A percentile compares a stretch with the other conserved stretches of the same genome.
These are phyloP conservation scores for Pelargonium nanum DNA, from an alignment of 345 rosid genomes.

Conservation along the genomic window DNA sequence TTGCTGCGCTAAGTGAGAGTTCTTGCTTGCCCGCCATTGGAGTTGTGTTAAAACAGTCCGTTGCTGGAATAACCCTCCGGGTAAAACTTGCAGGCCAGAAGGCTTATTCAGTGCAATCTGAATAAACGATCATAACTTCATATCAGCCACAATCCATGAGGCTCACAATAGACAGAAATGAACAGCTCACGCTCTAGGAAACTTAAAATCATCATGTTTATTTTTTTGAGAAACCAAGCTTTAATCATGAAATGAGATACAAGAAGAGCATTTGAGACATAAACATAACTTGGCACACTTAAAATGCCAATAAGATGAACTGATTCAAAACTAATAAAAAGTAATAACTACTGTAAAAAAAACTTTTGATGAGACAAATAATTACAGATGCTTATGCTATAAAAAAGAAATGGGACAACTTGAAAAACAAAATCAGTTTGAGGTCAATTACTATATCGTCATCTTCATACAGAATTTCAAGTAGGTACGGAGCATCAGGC, in stretches of 20 bases:
- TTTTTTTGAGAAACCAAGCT: no score
- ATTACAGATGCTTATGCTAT: background rate
- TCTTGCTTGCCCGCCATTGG: conserved; percentile 42
- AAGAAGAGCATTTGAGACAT: background rate
- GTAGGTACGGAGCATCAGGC: conserved; percentile 50
- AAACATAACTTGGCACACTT: background rate
- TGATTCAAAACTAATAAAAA: background rate
- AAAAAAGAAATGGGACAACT: background rate
- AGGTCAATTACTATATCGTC: conserved; percentile 44
- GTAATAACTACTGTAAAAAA: background rate
- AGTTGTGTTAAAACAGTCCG: conserved; percentile 72
- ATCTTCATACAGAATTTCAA: conserved; percentile 62
- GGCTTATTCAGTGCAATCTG: conserved; percentile 90
- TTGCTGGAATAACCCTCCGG: conserved; percentile 93
- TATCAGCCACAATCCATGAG: conserved; percentile 1
- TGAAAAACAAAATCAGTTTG: background rate
- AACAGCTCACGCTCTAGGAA: background rate
- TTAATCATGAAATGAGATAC: no score
- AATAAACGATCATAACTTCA: conserved; percentile 12
- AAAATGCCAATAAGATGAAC: background rate
- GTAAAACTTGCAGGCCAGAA: conserved; percentile 83
- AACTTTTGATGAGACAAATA: background rate
- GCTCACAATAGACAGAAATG: background rate
- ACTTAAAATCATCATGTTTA: no score
- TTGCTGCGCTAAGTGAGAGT: conserved; percentile 16